Conservation (phyloP, 441 rosid genomes). For the Geranium incanum region DNA sequence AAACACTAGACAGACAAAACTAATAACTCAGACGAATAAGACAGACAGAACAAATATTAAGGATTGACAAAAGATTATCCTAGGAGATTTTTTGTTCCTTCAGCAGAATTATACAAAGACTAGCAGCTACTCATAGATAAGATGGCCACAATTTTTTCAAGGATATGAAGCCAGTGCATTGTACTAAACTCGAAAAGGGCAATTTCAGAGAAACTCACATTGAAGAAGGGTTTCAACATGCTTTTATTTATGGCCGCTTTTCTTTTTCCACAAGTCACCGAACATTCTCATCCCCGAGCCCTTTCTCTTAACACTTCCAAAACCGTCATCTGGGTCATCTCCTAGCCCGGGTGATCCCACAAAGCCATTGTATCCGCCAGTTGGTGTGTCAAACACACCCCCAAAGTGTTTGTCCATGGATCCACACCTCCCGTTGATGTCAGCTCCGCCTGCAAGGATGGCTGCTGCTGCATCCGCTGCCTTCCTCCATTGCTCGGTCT, state of each 20-base stretch:
- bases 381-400: slow-evolving; percentile 41
- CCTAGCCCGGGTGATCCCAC: slow-evolving; percentile 53
- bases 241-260: slow-evolving; percentile 47
- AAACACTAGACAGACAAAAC: no score
- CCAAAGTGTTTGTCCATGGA: slow-evolving; percentile 71
- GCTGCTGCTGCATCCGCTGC: slow-evolving; percentile 95
- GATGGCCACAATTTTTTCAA: neutral
- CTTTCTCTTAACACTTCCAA: slow-evolving; percentile 64
- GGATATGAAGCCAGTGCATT: no score
- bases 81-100: neutral
- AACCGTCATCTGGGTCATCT: slow-evolving; percentile 55
- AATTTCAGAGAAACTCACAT: neutral
- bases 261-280: slow-evolving; percentile 88
- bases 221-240: neutral
- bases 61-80: no score
- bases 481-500: slow-evolving; percentile 93
- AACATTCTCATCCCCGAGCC: slow-evolving; percentile 72
- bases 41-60: no score
- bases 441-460: slow-evolving; percentile 62
- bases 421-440: slow-evolving; percentile 54
- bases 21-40: no score
- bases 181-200: no score
- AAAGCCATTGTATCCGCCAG: slow-evolving; percentile 38
- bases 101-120: neutral
- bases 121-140: neutral